phyloP scores from a whole-genome alignment of 2,329 filamentous ascomycete species.

The Talaromyces sp. region DNA sequence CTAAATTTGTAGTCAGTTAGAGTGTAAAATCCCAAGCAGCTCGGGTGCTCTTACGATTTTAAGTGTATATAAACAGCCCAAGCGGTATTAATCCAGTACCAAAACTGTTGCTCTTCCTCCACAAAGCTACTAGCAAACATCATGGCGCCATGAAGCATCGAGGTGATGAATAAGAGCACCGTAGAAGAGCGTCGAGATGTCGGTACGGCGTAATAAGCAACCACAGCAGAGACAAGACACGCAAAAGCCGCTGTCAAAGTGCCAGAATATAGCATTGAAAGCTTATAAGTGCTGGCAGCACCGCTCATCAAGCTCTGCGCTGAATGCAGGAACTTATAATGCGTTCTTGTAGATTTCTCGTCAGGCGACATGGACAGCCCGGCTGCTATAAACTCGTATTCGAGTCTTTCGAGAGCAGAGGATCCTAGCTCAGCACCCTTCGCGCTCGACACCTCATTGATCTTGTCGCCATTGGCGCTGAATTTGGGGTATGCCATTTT shows the following conservation, averaged over 20 bases:
- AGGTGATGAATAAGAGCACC: constrained; percentile 51
- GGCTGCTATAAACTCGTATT: constrained; percentile 64
- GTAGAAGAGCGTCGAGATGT: constrained; percentile 25
- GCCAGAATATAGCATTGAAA: constrained; percentile 49
- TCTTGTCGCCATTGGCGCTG: constrained; percentile 43
- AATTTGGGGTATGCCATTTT: constrained; percentile 67
- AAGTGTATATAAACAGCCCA: constrained; percentile 52
- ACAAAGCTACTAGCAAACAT: constrained; percentile 99
- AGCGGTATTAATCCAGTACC: constrained; percentile 76
- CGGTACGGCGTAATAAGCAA: constrained; percentile 32
- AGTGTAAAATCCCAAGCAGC: not conserved
- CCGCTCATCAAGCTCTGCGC: constrained; percentile 81
- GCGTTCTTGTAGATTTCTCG: constrained; percentile 28
- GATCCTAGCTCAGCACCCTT: not conserved
- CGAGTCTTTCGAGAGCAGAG: constrained; percentile 56
- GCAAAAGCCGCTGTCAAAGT: constrained; percentile 43
- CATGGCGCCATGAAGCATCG: constrained; percentile 70
- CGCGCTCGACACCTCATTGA: not conserved
- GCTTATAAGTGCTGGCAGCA: constrained; percentile 89
- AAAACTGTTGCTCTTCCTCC: constrained; percentile 97
- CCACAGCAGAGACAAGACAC: constrained; percentile 38
- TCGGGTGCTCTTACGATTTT: constrained; percentile 27
- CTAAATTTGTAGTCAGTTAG: constrained; percentile 12
- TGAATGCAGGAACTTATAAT: constrained; percentile 61
- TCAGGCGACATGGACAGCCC: constrained; percentile 21